Evolutionary conservation across 371 early-diverging fungal genomes (phyloP), one percentile per base, ranked within the genome.

Genomic region (Catenaria anguillulae): DNA sequence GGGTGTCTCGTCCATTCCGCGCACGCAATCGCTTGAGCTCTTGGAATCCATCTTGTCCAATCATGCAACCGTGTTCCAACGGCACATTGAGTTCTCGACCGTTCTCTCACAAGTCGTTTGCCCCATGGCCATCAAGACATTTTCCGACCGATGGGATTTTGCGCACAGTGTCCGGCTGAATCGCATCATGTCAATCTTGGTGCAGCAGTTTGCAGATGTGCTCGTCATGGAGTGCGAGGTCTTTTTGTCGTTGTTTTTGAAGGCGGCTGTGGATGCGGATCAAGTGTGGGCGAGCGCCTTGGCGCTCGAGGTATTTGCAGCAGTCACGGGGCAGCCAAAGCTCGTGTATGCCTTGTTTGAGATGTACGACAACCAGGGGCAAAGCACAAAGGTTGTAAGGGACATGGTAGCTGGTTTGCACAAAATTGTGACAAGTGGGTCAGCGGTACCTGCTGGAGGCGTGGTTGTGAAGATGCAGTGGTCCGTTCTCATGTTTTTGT

Each of bases 161-260:
- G 77, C 88, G 0, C 76, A 85, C 61, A 82, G 85, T 0, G 85
- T 92, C 76, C 87, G 95, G 4, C 71, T 92, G 23, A 84, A 87
- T 62, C 77, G 96, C 29, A 77, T 95, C 0, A 84, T 91, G 0
- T 79, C 83, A 62, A 78, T 86, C 37, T 75, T 94, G 29, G 80
- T 93, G 50, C 85, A 85, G 61, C 78, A 89, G 60, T 86, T 92
- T 66, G 81, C 79, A 62, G 78, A 77, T 40, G 75, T 83, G 8
- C 65, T 95, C 76, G 84, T 76, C 13, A 88, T 86, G 70, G 95
- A 94, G 64, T 90, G 92, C 70, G 96, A 95, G 68, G 88, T 95
- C 35, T 92, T 94, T 62, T 68, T 97, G 54, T 82, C 91, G 8
- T 86, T 93, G 79, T 78, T 92, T 66, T 77, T 85, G 42, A 86